These are phyloP conservation scores for Scleroderma bovista DNA, from an alignment of 768 basidiomycete genomes.

Conservation along the genomic window DNA sequence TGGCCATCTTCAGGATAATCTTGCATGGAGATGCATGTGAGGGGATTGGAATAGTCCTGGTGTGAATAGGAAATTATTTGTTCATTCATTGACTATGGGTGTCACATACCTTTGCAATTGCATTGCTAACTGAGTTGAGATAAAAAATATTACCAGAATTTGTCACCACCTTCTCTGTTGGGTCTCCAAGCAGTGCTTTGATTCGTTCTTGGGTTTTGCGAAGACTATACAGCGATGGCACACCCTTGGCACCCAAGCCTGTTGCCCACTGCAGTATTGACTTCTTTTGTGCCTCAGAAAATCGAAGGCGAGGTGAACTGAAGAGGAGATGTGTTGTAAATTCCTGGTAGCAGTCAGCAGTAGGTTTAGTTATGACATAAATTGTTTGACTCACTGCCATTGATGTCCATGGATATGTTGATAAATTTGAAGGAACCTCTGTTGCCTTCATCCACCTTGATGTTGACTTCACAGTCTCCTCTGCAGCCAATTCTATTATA, in stretches of 20 bases:
- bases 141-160: slow-evolving; percentile 25
- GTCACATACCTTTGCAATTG: slow-evolving; percentile 15
- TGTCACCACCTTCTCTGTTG: slow-evolving; percentile 15
- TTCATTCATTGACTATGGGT: neutral
- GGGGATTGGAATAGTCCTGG: slow-evolving; percentile 24
- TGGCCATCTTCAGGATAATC: slow-evolving; percentile 24
- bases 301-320: slow-evolving; percentile 24
- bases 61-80: neutral
- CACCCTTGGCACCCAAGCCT: slow-evolving; percentile 17
- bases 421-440: slow-evolving; percentile 31
- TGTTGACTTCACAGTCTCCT: neutral
- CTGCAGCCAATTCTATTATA: no score
- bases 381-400: neutral
- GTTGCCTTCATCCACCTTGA: slow-evolving; percentile 5
- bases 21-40: slow-evolving; percentile 16
- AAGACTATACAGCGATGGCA: slow-evolving; percentile 20
- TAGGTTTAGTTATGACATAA: slow-evolving; percentile 5
- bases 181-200: slow-evolving; percentile 16
- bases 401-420: slow-evolving; percentile 5
- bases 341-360: slow-evolving; percentile 9
- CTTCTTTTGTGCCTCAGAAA: slow-evolving; percentile 26
- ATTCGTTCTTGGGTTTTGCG: slow-evolving; percentile 14
- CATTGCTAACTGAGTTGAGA: slow-evolving; percentile 14
- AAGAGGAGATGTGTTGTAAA: slow-evolving; percentile 29
- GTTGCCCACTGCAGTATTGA: slow-evolving; percentile 26